These are phyloP conservation scores for Aspergillus viridinutans DNA, from an alignment of 2,329 filamentous ascomycete genomes.

Conservation along the genomic window DNA sequence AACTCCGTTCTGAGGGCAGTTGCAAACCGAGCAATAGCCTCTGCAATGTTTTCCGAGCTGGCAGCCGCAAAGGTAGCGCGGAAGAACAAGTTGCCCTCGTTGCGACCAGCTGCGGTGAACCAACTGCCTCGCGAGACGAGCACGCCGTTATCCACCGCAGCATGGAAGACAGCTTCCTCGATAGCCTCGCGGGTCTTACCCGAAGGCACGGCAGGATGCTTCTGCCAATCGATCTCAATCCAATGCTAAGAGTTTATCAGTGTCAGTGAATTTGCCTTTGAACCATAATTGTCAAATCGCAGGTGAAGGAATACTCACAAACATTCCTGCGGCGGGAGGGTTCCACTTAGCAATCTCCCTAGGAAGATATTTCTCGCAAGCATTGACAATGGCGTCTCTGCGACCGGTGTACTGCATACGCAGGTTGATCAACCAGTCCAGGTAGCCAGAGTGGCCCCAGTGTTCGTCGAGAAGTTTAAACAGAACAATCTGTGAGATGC, in stretches of 20 bases:
- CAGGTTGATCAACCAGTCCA: slow-evolving; percentile 83
- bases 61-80: slow-evolving; percentile 85
- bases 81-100: slow-evolving; percentile 69
- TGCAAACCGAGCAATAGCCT: slow-evolving; percentile 72
- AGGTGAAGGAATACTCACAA: slow-evolving; percentile 56
- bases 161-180: slow-evolving; percentile 82
- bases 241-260: slow-evolving; percentile 34
- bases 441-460: slow-evolving; percentile 88
- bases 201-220: slow-evolving; percentile 39
- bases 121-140: slow-evolving; percentile 81
- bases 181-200: slow-evolving; percentile 47
- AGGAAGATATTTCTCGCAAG: slow-evolving; percentile 76
- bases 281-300: no score
- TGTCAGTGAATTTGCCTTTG: background rate
- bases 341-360: slow-evolving; percentile 72
- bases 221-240: slow-evolving; percentile 45
- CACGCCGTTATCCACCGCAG: slow-evolving; percentile 70
- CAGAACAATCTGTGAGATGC: slow-evolving; percentile 76
- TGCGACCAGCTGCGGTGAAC: slow-evolving; percentile 74
- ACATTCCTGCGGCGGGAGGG: slow-evolving; percentile 86
- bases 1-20: slow-evolving; percentile 64
- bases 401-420: slow-evolving; percentile 75
- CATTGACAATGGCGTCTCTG: slow-evolving; percentile 69
- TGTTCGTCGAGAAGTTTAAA: slow-evolving; percentile 88
- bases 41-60: slow-evolving; percentile 63